Percentiles rank a stretch among this genome's conserved stretches.
These are phyloP conservation scores for Megacollybia marginata DNA, from an alignment of 768 basidiomycete species.

Conservation along the genomic window DNA sequence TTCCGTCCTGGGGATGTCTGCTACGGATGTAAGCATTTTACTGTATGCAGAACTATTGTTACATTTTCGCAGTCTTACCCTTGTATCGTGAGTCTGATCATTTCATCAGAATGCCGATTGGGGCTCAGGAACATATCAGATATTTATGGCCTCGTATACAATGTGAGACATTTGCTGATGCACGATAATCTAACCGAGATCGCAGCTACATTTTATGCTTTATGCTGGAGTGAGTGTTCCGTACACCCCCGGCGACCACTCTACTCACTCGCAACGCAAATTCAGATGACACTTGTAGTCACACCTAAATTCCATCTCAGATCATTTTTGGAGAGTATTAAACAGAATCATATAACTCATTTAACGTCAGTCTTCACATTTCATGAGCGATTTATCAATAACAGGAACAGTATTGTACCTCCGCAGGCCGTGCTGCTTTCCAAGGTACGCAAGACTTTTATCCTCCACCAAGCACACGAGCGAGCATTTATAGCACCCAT, in stretches of 20 bases:
- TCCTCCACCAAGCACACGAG: background rate
- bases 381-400: background rate
- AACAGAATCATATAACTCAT: slow-evolving; percentile 30
- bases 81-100: slow-evolving; percentile 11
- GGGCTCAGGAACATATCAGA: slow-evolving; percentile 5
- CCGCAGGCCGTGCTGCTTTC: slow-evolving; percentile 27
- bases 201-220: slow-evolving; percentile 8
- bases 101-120: background rate
- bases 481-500: slow-evolving; percentile 18
- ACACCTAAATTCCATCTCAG: slow-evolving; percentile 34
- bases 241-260: background rate
- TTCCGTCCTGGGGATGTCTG: slow-evolving; percentile 37
- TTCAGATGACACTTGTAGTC: slow-evolving; percentile 29
- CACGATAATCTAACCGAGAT: background rate
- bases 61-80: slow-evolving; percentile 9
- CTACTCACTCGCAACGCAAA: too few relatives aligned
- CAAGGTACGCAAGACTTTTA: slow-evolving; percentile 11
- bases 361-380: slow-evolving; percentile 11
- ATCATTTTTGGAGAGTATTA: slow-evolving; percentile 31
- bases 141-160: slow-evolving; percentile 16
- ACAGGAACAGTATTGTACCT: slow-evolving; percentile 18
- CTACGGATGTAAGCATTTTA: slow-evolving; percentile 27
- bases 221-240: slow-evolving; percentile 6
- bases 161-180: slow-evolving; percentile 5
- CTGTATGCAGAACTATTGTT: background rate